Evolutionary conservation across 1,284 basidiomycete species (phyloP).

Genomic region (Microbotryomycetes sp.): DNA sequence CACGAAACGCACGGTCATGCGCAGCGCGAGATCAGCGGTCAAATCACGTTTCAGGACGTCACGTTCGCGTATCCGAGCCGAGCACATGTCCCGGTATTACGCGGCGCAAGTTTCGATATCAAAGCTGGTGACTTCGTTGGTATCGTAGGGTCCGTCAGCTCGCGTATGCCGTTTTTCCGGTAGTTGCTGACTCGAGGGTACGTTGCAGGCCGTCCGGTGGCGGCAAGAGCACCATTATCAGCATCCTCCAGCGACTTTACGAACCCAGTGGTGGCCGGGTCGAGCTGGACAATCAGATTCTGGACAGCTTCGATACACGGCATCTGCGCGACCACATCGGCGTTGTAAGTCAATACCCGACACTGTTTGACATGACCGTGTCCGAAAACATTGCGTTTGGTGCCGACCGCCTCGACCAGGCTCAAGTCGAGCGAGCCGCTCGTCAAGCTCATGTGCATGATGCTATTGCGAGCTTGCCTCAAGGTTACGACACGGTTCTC

Average conservation of each 20-base stretch:
- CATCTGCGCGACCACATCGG: constrained; percentile 74
- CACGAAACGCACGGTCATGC: constrained; percentile 61
- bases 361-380: constrained; percentile 77
- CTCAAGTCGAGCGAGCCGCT: constrained; percentile 61
- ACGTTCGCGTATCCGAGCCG: constrained; percentile 81
- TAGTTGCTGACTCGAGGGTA: not conserved
- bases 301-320: constrained; percentile 55
- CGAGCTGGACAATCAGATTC: constrained; percentile 50
- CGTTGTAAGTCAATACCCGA: constrained; percentile 75
- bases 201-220: constrained; percentile 61
- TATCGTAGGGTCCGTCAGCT: constrained; percentile 54
- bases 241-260: constrained; percentile 77
- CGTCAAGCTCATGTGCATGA: constrained; percentile 71
- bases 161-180: not conserved
- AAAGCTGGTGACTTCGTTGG: constrained; percentile 71
- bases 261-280: constrained; percentile 62
- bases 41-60: constrained; percentile 66
- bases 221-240: constrained; percentile 79
- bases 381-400: constrained; percentile 84
- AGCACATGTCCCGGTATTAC: constrained; percentile 65
- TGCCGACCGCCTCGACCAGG: not conserved
- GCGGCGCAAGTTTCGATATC: constrained; percentile 68
- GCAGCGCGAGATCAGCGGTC: constrained; percentile 54
- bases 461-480: constrained; percentile 71
- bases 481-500: constrained; percentile 75